Evolutionary conservation across 371 early-diverging fungal species (phyloP), one percentile per base, ranked within the genome.

Genomic region (Saksenaea vasiformis): DNA sequence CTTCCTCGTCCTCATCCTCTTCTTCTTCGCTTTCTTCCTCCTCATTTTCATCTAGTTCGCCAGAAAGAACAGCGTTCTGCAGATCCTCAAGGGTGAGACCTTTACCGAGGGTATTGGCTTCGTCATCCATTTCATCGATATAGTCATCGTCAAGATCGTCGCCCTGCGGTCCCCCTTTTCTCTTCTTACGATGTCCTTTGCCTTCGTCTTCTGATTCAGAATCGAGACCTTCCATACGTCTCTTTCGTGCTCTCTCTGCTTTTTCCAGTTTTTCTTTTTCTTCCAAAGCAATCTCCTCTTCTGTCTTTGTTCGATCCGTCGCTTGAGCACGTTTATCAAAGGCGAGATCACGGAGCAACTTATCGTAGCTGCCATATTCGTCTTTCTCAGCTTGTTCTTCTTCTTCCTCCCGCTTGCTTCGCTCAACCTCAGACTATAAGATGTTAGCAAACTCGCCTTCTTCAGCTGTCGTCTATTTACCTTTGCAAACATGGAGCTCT

Each of bases 251-350:
- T 35, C 85, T 78, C 65, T 97, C 98, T 15, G 92, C 88, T 76
- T 89, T 87, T 73, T 95, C 95, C 22, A 98, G 73, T 58, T 90
- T 85, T 28, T 86, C 79, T 66, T 90, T 89, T 60, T 93, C 94
- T 63, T 94, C 97, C 38, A 87, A 66, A 7, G 94, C 95, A 56
- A 90, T 64, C 73, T 98, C 99, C 63, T 95, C 96, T 69, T 95
- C 97, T 17, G 95, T 93, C 85, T 97, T 96, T 39, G 91, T 71
- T 22, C 98, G 90, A 68, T 98, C 95, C 27, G 95, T 89, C 8
- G 97, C 95, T 68, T 84, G 79, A 0, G 93, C 95, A 41, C 95
- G 91, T 68, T 87, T 82, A 53, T 98, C 98, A 65, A 76, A 86
- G 1, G 85, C 88, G 34, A 98, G 75, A 56, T 91, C 90, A n/a